These are phyloP conservation scores for Podospora fimiseda DNA, from an alignment of 495 filamentous ascomycete species.

Conservation along the genomic window DNA sequence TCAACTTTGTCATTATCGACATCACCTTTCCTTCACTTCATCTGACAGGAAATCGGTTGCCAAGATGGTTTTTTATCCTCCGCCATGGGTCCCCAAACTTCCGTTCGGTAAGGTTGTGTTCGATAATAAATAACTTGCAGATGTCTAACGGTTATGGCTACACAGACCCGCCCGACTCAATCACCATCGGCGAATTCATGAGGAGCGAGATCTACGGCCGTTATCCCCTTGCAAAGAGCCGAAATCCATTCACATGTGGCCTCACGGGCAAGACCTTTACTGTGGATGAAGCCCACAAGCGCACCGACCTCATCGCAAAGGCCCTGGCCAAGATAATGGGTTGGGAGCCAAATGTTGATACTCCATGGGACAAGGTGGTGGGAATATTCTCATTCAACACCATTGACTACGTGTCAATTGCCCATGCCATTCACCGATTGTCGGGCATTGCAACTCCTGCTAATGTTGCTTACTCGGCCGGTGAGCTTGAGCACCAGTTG, in stretches of 20 bases:
- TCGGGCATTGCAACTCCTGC: conserved; percentile 72
- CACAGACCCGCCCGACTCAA: conserved; percentile 61
- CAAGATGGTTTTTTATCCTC: conserved; percentile 72
- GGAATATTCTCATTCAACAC: conserved; percentile 76
- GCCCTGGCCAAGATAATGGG: conserved; percentile 65
- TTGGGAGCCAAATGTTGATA: conserved; percentile 67
- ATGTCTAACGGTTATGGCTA: neutral
- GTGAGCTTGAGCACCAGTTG: conserved; percentile 74
- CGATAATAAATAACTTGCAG: neutral
- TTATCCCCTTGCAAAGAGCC: conserved; percentile 54
- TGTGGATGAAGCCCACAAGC: conserved; percentile 55
- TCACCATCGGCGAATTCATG: conserved; percentile 77
- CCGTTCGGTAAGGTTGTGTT: conserved; percentile 48
- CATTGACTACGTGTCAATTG: conserved; percentile 70
- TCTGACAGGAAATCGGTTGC: neutral
- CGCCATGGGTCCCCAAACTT: conserved; percentile 62
- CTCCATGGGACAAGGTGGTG: conserved; percentile 81
- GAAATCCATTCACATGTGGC: conserved; percentile 76
- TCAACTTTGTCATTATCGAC: neutral
- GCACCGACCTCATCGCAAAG: conserved; percentile 64
- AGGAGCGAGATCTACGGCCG: conserved; percentile 67
- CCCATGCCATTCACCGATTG: conserved; percentile 70
- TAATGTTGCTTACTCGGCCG: conserved; percentile 73
- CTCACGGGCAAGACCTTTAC: conserved; percentile 68
- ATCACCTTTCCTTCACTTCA: neutral